phyloP scores from a whole-genome alignment of 768 basidiomycete species.

The Gloeopeniophorella convolvens region DNA sequence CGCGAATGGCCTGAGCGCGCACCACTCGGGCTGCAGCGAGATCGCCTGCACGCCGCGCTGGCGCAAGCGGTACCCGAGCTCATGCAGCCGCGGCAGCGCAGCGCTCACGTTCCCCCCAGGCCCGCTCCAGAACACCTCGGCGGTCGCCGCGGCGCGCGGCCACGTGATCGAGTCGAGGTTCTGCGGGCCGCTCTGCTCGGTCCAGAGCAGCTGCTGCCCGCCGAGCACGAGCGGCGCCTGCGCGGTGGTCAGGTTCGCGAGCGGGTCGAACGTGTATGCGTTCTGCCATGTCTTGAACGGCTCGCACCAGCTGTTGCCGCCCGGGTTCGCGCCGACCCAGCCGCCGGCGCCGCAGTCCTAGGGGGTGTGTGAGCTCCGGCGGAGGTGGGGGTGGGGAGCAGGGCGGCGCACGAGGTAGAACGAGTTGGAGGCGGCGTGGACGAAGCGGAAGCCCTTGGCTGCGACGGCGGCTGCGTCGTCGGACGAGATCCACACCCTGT shows the following conservation, averaged over 20 bases:
- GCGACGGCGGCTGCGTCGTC: conserved; percentile 52
- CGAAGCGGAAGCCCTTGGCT: conserved; percentile 49
- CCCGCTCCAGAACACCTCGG: conserved; percentile 77
- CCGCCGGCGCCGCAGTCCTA: conserved; percentile 67
- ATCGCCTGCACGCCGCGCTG: conserved; percentile 30
- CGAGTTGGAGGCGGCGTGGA: conserved; percentile 68
- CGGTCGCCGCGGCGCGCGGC: conserved; percentile 66
- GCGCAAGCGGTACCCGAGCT: conserved; percentile 31
- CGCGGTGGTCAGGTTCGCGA: conserved; percentile 42
- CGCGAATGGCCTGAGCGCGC: conserved; percentile 30
- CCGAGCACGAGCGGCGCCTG: conserved; percentile 58
- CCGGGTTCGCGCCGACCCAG: conserved; percentile 49
- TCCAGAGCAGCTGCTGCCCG: conserved; percentile 67
- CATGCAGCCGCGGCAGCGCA: conserved; percentile 60
- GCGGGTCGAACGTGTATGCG: conserved; percentile 72
- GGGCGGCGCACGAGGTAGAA: conserved; percentile 56
- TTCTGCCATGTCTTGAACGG: conserved; percentile 79
- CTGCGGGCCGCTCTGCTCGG: conserved; percentile 62
- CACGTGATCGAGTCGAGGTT: conserved; percentile 65
- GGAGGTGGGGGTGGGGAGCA: too few relatives aligned
- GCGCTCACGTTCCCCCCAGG: conserved; percentile 27
- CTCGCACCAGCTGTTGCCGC: conserved; percentile 64
- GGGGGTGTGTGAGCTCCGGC: too few relatives aligned
- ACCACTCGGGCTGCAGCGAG: conserved; percentile 37
- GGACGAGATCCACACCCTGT: conserved; percentile 74